These are phyloP conservation scores for Monilinia fructigena DNA, from an alignment of 2,329 filamentous ascomycete genomes.

Conservation along the genomic window DNA sequence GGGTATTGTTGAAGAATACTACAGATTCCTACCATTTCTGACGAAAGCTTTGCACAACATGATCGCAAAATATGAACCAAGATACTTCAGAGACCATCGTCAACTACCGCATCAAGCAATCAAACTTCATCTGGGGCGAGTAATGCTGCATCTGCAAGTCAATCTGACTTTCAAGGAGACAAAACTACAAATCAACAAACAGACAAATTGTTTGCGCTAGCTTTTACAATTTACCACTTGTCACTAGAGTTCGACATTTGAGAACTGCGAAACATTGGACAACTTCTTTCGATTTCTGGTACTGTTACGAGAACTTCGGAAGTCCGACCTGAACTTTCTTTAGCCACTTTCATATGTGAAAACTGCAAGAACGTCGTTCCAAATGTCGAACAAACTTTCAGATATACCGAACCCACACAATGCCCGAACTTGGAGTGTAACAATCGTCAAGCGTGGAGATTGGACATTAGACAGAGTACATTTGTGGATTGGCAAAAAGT, in stretches of 20 bases:
- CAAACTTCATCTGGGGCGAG: slow-evolving; percentile 67
- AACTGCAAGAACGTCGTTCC: slow-evolving; percentile 79
- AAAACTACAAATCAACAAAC: slow-evolving; percentile 91
- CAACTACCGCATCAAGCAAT: slow-evolving; percentile 73
- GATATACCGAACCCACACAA: slow-evolving; percentile 94
- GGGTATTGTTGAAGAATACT: slow-evolving; percentile 87
- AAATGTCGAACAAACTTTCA: slow-evolving; percentile 95
- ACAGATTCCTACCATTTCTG: slow-evolving; percentile 90
- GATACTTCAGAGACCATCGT: slow-evolving; percentile 90
- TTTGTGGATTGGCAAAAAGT: slow-evolving; percentile 99
- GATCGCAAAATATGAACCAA: slow-evolving; percentile 90
- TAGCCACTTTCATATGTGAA: slow-evolving; percentile 91
- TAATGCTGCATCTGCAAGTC: slow-evolving; percentile 59
- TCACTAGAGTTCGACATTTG: slow-evolving; percentile 47
- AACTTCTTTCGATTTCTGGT: slow-evolving; percentile 91
- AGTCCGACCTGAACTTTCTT: slow-evolving; percentile 87
- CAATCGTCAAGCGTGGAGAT: slow-evolving; percentile 88
- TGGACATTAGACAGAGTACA: slow-evolving; percentile 96
- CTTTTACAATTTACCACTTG: slow-evolving; percentile 68
- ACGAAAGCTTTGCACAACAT: slow-evolving; percentile 85
- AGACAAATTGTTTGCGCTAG: slow-evolving; percentile 84
- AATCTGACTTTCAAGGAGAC: slow-evolving; percentile 62
- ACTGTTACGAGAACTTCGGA: slow-evolving; percentile 97
- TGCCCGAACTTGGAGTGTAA: slow-evolving; percentile 86
- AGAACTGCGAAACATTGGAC: slow-evolving; percentile 89